Evolutionary conservation across 805 yeast genomes (phyloP), one percentile per base, ranked within the genome.

Genomic region (Torulaspora microellipsoides): DNA sequence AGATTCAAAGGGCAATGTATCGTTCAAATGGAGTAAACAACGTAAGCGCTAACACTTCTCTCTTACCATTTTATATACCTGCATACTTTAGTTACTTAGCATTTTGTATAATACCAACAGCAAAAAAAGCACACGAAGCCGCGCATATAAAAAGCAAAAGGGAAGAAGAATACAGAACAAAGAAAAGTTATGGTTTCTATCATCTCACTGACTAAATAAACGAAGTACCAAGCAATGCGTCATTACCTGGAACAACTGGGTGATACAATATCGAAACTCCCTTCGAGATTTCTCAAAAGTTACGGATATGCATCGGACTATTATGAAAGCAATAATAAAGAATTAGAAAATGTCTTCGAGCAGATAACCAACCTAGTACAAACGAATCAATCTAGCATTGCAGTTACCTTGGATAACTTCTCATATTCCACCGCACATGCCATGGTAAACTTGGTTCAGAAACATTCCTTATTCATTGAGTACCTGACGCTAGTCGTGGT

Each of bases 21-120:
- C 75, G 2, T 93, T 77, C 69, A 87, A 87, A 68, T 91, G 97
- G 95, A 86, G 83, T 62, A 83, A 77, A 54, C 80, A 79, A 59
- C 76, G 95, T 61, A 85, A 84, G 66, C 68, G 72, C 49, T 70
- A 54, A 31, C 33, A 13, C 12, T 38, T 25, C 36, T 32, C 15
- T 11, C 14, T 15, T 33, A 13, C 7, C 25, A 39, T 25, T n/a
- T 15, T 32, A 17, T 33, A 32, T 13, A 32, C 30, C 11, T 15
- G 25, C 25, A 20, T 20, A 20, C 25, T 20, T 20, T 20, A 20
- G 25, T 20, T 20, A 20, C 25, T 20, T 20, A 20, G 25, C 25
- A 20, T 20, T 20, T 20, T 20, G 25, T 20, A 20, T 20, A 20
- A 20, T 20, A 20, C 25, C 25, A 20, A 20, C 25, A 20, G 25